Evolutionary conservation across 495 filamentous ascomycete species (phyloP), one percentile per base, ranked within the genome.

Genomic region (Schizothecium vesticola): DNA sequence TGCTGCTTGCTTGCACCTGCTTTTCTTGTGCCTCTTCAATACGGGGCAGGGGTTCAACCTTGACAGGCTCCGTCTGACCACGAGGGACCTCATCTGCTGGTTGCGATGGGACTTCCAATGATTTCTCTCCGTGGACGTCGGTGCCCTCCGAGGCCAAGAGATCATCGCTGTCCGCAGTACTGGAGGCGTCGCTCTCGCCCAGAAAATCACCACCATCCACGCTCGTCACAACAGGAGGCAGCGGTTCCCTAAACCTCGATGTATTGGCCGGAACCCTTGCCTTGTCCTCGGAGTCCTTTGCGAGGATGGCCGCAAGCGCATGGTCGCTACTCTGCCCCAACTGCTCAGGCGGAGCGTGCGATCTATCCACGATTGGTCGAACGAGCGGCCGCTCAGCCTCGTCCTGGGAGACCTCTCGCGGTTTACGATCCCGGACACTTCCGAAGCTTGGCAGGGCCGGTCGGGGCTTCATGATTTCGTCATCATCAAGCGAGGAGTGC

Each of bases 371-470:
- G 6, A 75, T 66, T 29, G 85, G 85, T 16, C 83, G 79, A 57
- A 87, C 83, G 61, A 87, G 80, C 1, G 83, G 83, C 23, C 84
- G 80, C 66, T 86, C 84, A 61, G 70, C 76, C 7, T 72, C 67
- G 2, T 69, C 70, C 19, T 65, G 68, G 21, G 55, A 59, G 1
- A 70, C 26, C 13, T 85, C 78, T 56, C 77, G 78, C 7, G 73
- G 72, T 60, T 80, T 80, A 66, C 80, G 82, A 23, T 82, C 81
- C 51, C 92, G 86, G 43, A 96, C 83, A 73, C 92, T 94, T 22
- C 92, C 93, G 77, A 97, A 97, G 22, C 89, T 92, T 10, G 93
- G 93, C 22, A 97, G 81, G 1, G 86, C 87, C 6, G 90, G 91
- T 10, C 90, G 84, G 24, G 92, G 92, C 69, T 89, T 88, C 82